These are phyloP conservation scores for Gracilariopsis chorda DNA, from an alignment of 23 red algal genomes.

Conservation along the genomic window DNA sequence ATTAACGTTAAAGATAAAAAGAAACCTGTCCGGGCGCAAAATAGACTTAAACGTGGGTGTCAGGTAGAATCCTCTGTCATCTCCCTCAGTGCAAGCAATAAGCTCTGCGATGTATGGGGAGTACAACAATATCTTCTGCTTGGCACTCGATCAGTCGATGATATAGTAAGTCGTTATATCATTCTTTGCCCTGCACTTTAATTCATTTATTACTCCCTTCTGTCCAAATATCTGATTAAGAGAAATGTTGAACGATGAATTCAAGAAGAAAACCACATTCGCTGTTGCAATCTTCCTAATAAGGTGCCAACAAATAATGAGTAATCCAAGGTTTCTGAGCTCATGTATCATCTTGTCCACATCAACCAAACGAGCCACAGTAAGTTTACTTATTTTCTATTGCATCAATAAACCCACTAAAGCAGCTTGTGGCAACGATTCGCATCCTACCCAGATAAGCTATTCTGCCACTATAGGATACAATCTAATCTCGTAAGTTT, in stretches of 20 bases:
- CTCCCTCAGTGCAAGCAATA: not conserved
- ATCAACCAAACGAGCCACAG: not conserved
- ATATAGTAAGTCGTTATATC: not conserved
- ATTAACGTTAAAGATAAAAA: not conserved
- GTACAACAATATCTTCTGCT: slow-evolving; percentile 4
- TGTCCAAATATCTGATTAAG: not conserved
- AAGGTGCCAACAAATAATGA: not conserved
- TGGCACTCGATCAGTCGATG: not conserved
- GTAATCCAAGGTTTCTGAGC: not conserved
- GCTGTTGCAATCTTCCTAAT: not conserved
- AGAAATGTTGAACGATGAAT: not conserved
- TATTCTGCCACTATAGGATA: not conserved
- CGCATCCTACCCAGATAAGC: not conserved
- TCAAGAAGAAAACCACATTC: not conserved
- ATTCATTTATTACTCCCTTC: not conserved
- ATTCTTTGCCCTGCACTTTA: not conserved
- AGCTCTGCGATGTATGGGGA: not conserved
- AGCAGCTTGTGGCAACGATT: not conserved
- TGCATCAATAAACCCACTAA: not conserved
- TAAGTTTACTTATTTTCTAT: not conserved
- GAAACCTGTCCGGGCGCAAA: not conserved
- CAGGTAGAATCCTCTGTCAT: not conserved
- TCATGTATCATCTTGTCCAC: not conserved
- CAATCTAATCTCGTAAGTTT: not conserved
- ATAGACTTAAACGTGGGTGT: not conserved